phyloP scores from a whole-genome alignment of 2,329 filamentous ascomycete genomes.

The Fonsecaea multimorphosa region DNA sequence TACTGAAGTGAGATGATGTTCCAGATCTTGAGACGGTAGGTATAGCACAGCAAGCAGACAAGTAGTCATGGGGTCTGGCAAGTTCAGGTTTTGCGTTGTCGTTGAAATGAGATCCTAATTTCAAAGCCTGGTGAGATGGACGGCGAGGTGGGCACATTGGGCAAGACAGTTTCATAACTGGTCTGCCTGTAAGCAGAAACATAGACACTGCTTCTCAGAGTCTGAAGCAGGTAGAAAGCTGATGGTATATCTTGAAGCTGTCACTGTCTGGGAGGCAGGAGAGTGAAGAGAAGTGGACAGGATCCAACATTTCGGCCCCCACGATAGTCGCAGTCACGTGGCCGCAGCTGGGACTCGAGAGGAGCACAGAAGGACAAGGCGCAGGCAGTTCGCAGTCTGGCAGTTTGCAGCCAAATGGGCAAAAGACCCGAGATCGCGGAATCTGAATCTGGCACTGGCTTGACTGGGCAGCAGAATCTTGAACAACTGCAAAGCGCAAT shows the following conservation, averaged over 20 bases:
- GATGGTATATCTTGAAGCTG: background rate
- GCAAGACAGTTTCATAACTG: background rate
- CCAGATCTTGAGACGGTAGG: background rate
- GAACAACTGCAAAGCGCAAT: slow-evolving; percentile 9
- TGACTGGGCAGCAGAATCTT: slow-evolving; percentile 18
- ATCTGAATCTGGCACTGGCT: too few species aligned
- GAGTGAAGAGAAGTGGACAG: background rate
- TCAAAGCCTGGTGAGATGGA: background rate
- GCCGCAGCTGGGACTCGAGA: background rate
- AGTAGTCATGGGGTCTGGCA: background rate
- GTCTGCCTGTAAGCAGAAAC: background rate
- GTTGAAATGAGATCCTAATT: background rate
- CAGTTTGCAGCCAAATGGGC: slow-evolving; percentile 1
- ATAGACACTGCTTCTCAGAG: background rate
- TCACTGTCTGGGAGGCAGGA: background rate
- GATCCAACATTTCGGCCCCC: background rate
- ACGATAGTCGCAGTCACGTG: background rate
- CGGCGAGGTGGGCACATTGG: background rate
- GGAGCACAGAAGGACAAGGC: background rate
- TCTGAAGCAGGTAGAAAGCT: background rate
- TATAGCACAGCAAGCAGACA: background rate
- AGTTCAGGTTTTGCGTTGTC: background rate
- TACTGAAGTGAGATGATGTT: background rate
- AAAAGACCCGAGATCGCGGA: slow-evolving; percentile 8
- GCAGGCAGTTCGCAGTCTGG: background rate